phyloP scores from a whole-genome alignment of 2,329 filamentous ascomycete genomes.

The Apiospora kogelbergensis region DNA sequence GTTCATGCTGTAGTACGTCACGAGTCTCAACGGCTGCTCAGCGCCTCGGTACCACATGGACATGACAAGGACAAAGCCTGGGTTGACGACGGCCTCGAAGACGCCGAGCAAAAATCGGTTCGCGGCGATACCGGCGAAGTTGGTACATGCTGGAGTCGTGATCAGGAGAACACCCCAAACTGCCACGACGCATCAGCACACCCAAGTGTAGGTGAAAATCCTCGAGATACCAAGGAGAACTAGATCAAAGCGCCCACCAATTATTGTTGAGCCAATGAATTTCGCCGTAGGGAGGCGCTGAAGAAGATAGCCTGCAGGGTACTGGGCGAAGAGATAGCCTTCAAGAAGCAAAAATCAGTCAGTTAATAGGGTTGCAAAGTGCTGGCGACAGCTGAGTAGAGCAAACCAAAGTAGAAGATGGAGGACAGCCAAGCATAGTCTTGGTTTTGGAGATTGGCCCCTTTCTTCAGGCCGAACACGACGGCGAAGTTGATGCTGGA shows the following conservation, averaged over 20 bases:
- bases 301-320: conserved; percentile 44
- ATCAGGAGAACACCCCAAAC: conserved; percentile 51
- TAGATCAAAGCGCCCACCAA: conserved; percentile 24
- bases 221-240: no score
- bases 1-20: conserved; percentile 57
- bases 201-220: not conserved
- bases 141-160: conserved; percentile 49
- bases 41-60: conserved; percentile 38
- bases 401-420: conserved; percentile 48
- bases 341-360: not conserved
- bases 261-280: conserved; percentile 43
- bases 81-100: conserved; percentile 57
- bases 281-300: conserved; percentile 48
- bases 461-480: conserved; percentile 46
- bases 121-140: conserved; percentile 53
- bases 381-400: not conserved
- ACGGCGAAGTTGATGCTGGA: conserved; percentile 51
- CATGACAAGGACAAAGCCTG: conserved; percentile 41
- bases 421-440: conserved; percentile 54
- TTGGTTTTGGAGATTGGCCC: conserved; percentile 46
- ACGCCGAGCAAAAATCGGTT: conserved; percentile 57
- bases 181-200: conserved; percentile 10
- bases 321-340: conserved; percentile 43
- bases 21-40: conserved; percentile 52
- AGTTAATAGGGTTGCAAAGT: not conserved